Evolutionary conservation across 306 rosid genomes (phyloP).

Genomic region (Cicer pinnatifidum): DNA sequence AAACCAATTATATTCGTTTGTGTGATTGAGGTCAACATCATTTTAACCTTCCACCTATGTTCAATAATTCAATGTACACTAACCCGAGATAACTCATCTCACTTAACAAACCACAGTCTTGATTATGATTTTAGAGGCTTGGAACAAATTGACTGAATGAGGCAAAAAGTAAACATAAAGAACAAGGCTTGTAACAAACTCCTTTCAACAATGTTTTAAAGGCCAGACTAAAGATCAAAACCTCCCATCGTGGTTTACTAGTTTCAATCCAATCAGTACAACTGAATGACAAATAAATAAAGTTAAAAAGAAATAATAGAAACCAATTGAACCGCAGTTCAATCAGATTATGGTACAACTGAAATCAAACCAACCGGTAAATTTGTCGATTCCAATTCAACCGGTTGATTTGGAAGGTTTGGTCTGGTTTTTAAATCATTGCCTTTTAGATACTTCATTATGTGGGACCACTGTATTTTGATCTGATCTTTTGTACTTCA

Average conservation of each 20-base stretch:
- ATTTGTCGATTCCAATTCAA: too few relatives aligned
- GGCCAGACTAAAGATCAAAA: too few relatives aligned
- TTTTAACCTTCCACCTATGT: neutral
- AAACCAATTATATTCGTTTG: neutral
- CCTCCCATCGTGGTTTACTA: too few relatives aligned
- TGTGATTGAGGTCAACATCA: neutral
- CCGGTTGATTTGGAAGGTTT: too few relatives aligned
- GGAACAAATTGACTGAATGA: neutral
- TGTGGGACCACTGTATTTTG: neutral
- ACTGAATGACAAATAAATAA: too few relatives aligned
- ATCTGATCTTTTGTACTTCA: neutral
- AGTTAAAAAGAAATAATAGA: too few relatives aligned
- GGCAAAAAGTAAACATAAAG: neutral
- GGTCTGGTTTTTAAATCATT: too few relatives aligned
- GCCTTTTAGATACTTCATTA: neutral
- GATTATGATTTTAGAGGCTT: neutral
- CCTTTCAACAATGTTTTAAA: neutral
- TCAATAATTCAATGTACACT: constrained; percentile 7
- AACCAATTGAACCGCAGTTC: too few relatives aligned
- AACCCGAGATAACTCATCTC: neutral
- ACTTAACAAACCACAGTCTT: neutral
- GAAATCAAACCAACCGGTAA: too few relatives aligned
- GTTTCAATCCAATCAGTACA: too few relatives aligned
- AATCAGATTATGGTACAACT: too few relatives aligned
- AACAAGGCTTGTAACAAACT: neutral